Evolutionary conservation across 2,329 filamentous ascomycete species (phyloP).

Genomic region (Sphaerulina populicola): DNA sequence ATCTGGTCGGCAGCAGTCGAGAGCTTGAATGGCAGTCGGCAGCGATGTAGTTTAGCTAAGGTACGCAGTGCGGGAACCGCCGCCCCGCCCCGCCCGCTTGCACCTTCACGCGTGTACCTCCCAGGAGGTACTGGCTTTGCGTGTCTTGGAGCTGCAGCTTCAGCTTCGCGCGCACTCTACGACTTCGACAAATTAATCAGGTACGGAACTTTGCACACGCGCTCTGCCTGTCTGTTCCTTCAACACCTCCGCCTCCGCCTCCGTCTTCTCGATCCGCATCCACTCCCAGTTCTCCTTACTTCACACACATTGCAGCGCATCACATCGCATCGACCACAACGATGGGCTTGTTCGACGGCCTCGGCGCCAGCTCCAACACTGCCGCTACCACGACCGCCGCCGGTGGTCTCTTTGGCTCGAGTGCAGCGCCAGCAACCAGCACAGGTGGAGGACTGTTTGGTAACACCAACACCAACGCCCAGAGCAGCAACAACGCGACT

Average conservation of each 20-base stretch:
- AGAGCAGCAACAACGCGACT: not conserved
- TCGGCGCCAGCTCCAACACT: not conserved
- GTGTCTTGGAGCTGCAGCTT: conserved; percentile 3
- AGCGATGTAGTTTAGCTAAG: too few relatives aligned
- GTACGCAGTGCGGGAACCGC: too few relatives aligned
- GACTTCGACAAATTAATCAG: not conserved
- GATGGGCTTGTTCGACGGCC: conserved; percentile 24
- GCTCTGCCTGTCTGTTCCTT: not conserved
- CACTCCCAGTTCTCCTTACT: not conserved
- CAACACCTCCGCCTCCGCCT: too few relatives aligned
- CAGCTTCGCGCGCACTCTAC: conserved; percentile 9
- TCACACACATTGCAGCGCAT: not conserved
- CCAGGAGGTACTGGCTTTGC: not conserved
- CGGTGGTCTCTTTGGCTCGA: conserved; percentile 11
- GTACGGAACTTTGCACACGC: not conserved
- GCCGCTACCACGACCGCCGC: not conserved
- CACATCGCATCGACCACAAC: not conserved
- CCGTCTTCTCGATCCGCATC: too few relatives aligned
- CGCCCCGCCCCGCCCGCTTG: too few relatives aligned
- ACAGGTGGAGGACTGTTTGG: conserved; percentile 14
- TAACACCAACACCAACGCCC: conserved; percentile 10
- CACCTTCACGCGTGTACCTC: too few relatives aligned
- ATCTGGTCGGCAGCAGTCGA: not conserved
- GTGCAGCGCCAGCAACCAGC: not conserved
- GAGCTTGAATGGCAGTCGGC: not conserved